Evolutionary conservation across 23 red algal species (phyloP), one percentile per base, ranked within the genome.

Genomic region (Gracilaria caudata): DNA sequence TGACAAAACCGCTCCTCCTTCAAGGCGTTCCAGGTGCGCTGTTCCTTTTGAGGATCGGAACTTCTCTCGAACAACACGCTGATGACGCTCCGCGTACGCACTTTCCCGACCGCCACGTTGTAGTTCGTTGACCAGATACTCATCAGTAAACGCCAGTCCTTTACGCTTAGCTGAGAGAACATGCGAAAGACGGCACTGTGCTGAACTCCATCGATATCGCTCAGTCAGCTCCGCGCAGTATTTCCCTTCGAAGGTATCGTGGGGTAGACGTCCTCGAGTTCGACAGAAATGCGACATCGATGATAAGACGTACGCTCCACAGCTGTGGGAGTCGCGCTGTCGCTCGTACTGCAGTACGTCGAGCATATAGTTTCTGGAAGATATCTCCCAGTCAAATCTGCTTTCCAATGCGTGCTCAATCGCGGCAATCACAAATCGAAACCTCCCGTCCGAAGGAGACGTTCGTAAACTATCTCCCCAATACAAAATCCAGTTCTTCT

Each of bases 321-420:
- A 71, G 20, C 65, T 71, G 34, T 71, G 7, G 4, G 65, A 71
- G 17, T 71, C 65, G 19, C 17, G 65, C 20, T 71, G 65, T 38
- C 17, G 28, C n/a, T 36, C 35, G 14, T 20, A 41, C 29, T n/a
- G 1, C 35, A 71, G 3, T 39, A 71, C 20, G 8, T 71, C 13
- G 17, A 84, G 29, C 57, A 68, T 65, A 19, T 72, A 51, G 63
- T 68, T 84, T 10, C 55, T 38, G 0, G 55, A 82, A 28, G 12
- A 80, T 60, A 60, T 60, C 26, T 80, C 2, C 59, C 54, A 53
- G 12, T 63, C 0, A 0, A 45, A 35, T 7, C 1, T 25, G 3
- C 0, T 73, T 16, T 78, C 2, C 73, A 64, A 16, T 0, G 65
- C 47, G 21, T 75, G 26, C 35, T 86, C 82, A 14, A 73, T 45